Evolutionary conservation across 2,329 filamentous ascomycete species (phyloP).

Genomic region (Thielaviopsis cerberus): DNA sequence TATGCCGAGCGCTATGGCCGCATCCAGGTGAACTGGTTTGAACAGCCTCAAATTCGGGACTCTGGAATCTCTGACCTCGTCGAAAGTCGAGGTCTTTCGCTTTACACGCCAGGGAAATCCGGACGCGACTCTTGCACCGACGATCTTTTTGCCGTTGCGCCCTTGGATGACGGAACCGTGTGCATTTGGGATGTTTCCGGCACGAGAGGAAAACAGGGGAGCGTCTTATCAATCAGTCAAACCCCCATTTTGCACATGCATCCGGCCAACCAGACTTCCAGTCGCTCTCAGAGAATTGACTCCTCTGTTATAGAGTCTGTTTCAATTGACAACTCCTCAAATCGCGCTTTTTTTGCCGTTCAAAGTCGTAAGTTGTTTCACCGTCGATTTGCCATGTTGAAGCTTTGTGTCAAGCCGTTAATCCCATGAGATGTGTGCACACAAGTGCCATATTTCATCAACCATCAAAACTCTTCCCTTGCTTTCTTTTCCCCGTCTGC

Average conservation of each 20-base stretch:
- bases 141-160: conserved; percentile 45
- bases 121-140: conserved; percentile 28
- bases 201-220: conserved; percentile 34
- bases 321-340: conserved; percentile 49
- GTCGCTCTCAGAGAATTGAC: conserved; percentile 25
- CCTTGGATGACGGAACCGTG: conserved; percentile 70
- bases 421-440: too few species aligned
- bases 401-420: too few species aligned
- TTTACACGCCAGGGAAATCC: conserved; percentile 32
- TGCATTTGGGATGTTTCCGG: conserved; percentile 64
- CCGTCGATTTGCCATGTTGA: not conserved
- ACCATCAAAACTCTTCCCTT: too few species aligned
- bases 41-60: conserved; percentile 34
- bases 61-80: conserved; percentile 27
- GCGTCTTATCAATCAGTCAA: conserved; percentile 45
- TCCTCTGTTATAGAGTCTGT: conserved; percentile 64
- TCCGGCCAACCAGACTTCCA: not conserved
- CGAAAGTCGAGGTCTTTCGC: conserved; percentile 56
- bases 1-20: conserved; percentile 68
- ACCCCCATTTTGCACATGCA: conserved; percentile 37
- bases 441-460: too few species aligned
- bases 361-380: conserved; percentile 39
- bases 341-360: conserved; percentile 63
- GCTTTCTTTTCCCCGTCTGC: too few species aligned
- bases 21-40: conserved; percentile 58